phyloP scores from a whole-genome alignment of 306 rosid species.

The Echinosophora koreensis region DNA sequence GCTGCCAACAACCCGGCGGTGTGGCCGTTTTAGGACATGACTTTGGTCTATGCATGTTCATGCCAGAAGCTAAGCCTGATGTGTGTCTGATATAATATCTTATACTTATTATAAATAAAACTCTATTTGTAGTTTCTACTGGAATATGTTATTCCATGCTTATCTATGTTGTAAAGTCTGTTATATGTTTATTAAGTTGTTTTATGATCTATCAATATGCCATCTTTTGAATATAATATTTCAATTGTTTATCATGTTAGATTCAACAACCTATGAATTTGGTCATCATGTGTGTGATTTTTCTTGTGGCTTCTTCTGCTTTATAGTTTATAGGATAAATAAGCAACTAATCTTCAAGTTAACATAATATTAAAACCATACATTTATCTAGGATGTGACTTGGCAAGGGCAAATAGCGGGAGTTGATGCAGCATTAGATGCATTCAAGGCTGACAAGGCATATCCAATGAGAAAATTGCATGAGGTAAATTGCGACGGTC shows the following conservation, averaged over 20 bases:
- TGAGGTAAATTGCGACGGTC: slow-evolving; percentile 63
- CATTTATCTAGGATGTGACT: slow-evolving; percentile 73
- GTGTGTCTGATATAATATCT: slow-evolving; percentile 62
- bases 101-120: slow-evolving; percentile 23
- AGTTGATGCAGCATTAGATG: slow-evolving; percentile 76
- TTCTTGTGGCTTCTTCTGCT: slow-evolving; percentile 35
- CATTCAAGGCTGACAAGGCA: slow-evolving; percentile 87
- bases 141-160: slow-evolving; percentile 23
- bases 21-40: slow-evolving; percentile 86
- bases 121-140: slow-evolving; percentile 29
- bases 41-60: slow-evolving; percentile 92
- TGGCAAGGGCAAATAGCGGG: slow-evolving; percentile 95
- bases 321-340: background rate
- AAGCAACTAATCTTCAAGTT: slow-evolving; percentile 32
- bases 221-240: slow-evolving; percentile 34
- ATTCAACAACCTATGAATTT: slow-evolving; percentile 29
- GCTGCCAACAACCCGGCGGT: slow-evolving; percentile 97
- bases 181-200: slow-evolving; percentile 12
- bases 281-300: slow-evolving; percentile 6
- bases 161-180: slow-evolving; percentile 18
- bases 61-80: slow-evolving; percentile 81
- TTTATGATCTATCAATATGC: background rate
- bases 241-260: slow-evolving; percentile 37
- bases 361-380: slow-evolving; percentile 32
- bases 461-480: slow-evolving; percentile 74